A percentile compares a stretch with the other conserved stretches of the same genome.
Conservation (phyloP, 169 alveolate species). For the Babesia ovata region DNA sequence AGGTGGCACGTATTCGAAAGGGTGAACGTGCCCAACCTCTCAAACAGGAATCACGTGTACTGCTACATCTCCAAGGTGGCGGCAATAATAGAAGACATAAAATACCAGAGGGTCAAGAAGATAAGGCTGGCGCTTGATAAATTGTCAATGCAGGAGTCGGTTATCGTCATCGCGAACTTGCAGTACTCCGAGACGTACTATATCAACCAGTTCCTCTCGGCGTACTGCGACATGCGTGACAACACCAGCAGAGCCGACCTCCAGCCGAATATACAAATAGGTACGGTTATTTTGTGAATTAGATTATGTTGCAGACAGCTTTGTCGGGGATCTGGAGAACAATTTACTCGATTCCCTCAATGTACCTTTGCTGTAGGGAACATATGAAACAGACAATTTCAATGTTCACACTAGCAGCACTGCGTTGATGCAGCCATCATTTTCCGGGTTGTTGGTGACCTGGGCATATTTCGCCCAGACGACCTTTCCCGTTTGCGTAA, state of each 20-base stretch:
- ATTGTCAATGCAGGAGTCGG: slow-evolving; percentile 22
- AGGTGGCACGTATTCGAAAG: slow-evolving; percentile 35
- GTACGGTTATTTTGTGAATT: slow-evolving; percentile 1
- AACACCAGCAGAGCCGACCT: slow-evolving; percentile 2
- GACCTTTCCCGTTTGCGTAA: slow-evolving; percentile 98
- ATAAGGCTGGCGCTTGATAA: slow-evolving; percentile 39
- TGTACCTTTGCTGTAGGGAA: slow-evolving; percentile 37
- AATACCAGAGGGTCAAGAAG: slow-evolving; percentile 48
- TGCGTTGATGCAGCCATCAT: slow-evolving; percentile 99
- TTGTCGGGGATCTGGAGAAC: slow-evolving; percentile 60
- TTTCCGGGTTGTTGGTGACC: slow-evolving; percentile 99
- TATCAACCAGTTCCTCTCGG: slow-evolving; percentile 58
- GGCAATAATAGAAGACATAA: slow-evolving; percentile 62
- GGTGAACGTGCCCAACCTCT: slow-evolving; percentile 57
- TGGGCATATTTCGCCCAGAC: slow-evolving; percentile 99
- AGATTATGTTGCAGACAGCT: slow-evolving; percentile 10
- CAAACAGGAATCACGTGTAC: slow-evolving; percentile 46
- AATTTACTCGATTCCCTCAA: slow-evolving; percentile 49
- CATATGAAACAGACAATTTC: not conserved
- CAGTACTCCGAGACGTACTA: slow-evolving; percentile 63
- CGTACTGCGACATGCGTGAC: slow-evolving; percentile 53
- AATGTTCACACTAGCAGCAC: slow-evolving; percentile 89
- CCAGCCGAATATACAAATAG: slow-evolving; percentile 44
- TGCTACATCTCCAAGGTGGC: slow-evolving; percentile 60
- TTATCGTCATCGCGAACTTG: slow-evolving; percentile 44